Percentiles rank a stretch among this genome's conserved stretches.
These are phyloP conservation scores for Penicillium verhagenii DNA, from an alignment of 495 filamentous ascomycete genomes.

Conservation along the genomic window DNA sequence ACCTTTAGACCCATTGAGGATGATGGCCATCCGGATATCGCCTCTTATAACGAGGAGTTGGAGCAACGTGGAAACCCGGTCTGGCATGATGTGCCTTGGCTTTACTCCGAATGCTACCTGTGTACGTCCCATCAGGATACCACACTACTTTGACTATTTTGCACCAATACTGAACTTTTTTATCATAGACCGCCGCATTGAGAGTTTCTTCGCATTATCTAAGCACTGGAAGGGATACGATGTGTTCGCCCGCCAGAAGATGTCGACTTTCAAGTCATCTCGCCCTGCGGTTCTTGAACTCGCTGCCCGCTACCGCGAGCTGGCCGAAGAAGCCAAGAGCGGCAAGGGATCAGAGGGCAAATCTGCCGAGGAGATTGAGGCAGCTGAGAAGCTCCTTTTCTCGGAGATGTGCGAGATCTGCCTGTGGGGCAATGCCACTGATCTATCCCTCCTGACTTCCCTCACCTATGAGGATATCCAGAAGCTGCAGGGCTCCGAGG, in stretches of 20 bases:
- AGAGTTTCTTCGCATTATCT: conserved; percentile 71
- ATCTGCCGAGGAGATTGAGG: conserved; percentile 53
- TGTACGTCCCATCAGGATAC: conserved; percentile 60
- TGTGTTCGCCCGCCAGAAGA: conserved; percentile 88
- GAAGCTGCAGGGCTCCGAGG: conserved; percentile 85
- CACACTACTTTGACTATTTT: not conserved
- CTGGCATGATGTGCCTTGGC: conserved; percentile 85
- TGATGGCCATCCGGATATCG: conserved; percentile 75
- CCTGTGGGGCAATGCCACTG: conserved; percentile 96
- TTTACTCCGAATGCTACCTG: conserved; percentile 91
- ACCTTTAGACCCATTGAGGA: conserved; percentile 68
- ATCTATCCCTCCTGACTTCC: conserved; percentile 84
- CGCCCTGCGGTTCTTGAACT: conserved; percentile 89
- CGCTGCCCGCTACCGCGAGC: conserved; percentile 68
- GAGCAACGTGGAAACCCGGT: conserved; percentile 66
- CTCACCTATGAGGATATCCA: conserved; percentile 95
- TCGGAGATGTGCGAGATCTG: conserved; percentile 95
- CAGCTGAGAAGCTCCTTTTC: conserved; percentile 77
- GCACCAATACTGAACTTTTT: conserved; percentile 14
- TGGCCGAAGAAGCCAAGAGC: conserved; percentile 56
- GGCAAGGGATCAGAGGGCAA: conserved; percentile 29
- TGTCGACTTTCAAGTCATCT: conserved; percentile 88
- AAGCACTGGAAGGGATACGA: conserved; percentile 90
- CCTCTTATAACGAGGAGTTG: conserved; percentile 85
- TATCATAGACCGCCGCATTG: conserved; percentile 63